Conservation (phyloP, 108 stramenopile genomes). For the Pseudonitzschia pungens region DNA sequence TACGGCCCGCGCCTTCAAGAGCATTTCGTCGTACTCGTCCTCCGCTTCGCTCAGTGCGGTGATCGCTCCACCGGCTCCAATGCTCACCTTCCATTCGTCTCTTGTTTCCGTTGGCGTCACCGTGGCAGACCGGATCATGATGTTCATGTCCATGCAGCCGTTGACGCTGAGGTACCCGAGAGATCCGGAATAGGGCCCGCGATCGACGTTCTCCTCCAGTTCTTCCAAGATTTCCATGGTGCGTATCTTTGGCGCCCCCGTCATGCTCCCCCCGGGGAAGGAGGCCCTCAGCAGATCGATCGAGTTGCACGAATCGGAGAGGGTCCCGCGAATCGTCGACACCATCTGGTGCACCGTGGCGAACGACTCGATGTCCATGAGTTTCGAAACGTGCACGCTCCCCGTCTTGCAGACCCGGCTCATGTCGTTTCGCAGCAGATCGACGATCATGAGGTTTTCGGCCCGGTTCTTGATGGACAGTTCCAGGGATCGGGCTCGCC, state of each 20-base stretch:
- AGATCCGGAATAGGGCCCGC: conserved; percentile 93
- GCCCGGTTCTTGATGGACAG: conserved; percentile 80
- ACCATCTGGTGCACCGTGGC: conserved; percentile 98
- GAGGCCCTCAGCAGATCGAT: conserved; percentile 88
- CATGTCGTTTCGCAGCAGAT: conserved; percentile 94
- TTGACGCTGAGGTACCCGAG: conserved; percentile 89
- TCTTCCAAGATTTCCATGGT: conserved; percentile 90
- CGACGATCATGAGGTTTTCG: conserved; percentile 98
- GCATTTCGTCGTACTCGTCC: conserved; percentile 94
- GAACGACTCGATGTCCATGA: conserved; percentile 94
- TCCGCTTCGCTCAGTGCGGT: conserved; percentile 85
- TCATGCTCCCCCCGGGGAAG: conserved; percentile 98
- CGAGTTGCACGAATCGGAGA: conserved; percentile 39
- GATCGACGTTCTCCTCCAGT: conserved; percentile 67
- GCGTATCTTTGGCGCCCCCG: conserved; percentile 96
- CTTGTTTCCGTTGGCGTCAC: conserved; percentile 48
- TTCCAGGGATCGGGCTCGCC: conserved; percentile 51
- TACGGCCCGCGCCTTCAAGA: conserved; percentile 85
- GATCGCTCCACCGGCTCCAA: conserved; percentile 96
- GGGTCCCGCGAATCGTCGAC: conserved; percentile 79
- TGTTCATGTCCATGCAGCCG: conserved; percentile 91
- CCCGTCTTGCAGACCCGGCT: conserved; percentile 88
- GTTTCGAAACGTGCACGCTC: conserved; percentile 87
- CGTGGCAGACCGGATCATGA: conserved; percentile 93
- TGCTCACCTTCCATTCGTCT: conserved; percentile 55